phyloP scores from a whole-genome alignment of 1,284 basidiomycete genomes.

The Rhodotorula mucilaginosa region DNA sequence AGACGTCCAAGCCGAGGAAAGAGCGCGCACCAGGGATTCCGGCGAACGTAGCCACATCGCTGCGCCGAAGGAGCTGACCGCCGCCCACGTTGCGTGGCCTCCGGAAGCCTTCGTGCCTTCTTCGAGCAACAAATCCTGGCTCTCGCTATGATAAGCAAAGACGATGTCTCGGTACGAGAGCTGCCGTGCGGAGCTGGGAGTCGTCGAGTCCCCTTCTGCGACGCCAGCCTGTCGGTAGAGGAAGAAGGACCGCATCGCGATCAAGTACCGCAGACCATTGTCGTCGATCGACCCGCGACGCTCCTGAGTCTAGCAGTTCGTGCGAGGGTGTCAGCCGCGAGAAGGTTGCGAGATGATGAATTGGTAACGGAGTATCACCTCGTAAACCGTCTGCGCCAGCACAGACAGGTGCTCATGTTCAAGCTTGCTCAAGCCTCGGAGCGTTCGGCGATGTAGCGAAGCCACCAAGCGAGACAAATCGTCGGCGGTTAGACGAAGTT shows the following conservation, averaged over 20 bases:
- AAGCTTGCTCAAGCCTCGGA: constrained; percentile 68
- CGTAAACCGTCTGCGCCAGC: constrained; percentile 78
- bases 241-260: constrained; percentile 54
- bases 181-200: constrained; percentile 48
- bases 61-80: constrained; percentile 79
- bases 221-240: constrained; percentile 7
- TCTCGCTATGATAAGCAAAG: constrained; percentile 93
- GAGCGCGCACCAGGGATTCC: constrained; percentile 65
- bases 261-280: constrained; percentile 84
- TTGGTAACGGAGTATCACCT: constrained; percentile 56
- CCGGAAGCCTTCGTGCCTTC: constrained; percentile 58
- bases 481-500: constrained; percentile 53
- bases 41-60: constrained; percentile 80
- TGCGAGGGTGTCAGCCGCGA: too few species aligned
- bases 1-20: too few species aligned
- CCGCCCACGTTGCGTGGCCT: constrained; percentile 81
- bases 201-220: background rate
- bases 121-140: constrained; percentile 74
- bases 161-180: constrained; percentile 86
- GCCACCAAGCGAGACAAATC: constrained; percentile 64
- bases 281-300: constrained; percentile 70
- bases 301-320: constrained; percentile 64
- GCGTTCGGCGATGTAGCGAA: constrained; percentile 61
- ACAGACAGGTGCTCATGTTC: constrained; percentile 77
- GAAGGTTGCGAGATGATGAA: background rate